phyloP scores from a whole-genome alignment of 2,329 filamentous ascomycete species.

The Trichophyton rubrum region DNA sequence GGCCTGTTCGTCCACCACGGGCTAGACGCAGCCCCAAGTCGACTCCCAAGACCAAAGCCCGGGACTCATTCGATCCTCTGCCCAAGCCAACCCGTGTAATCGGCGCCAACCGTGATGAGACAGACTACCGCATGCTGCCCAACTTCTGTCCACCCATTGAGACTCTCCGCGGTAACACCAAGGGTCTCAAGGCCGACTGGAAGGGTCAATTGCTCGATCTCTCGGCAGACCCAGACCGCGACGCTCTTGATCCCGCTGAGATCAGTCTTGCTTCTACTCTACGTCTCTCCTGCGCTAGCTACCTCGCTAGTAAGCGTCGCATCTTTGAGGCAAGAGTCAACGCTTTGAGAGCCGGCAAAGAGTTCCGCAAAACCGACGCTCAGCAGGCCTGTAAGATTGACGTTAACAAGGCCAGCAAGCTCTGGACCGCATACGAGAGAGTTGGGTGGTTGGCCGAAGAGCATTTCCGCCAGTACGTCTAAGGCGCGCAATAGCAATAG shows the following conservation, averaged over 20 bases:
- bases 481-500: background rate
- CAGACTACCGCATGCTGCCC: conserved; percentile 59
- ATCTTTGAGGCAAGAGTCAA: conserved; percentile 71
- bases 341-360: conserved; percentile 55
- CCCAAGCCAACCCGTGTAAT: conserved; percentile 34
- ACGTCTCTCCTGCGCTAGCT: conserved; percentile 73
- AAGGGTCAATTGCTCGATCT: conserved; percentile 71
- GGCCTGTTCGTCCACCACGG: conserved; percentile 15
- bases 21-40: conserved; percentile 31
- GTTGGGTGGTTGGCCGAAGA: conserved; percentile 65
- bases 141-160: conserved; percentile 60
- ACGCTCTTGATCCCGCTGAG: conserved; percentile 68
- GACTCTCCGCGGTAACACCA: conserved; percentile 53
- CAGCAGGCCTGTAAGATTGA: conserved; percentile 97
- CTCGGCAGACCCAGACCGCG: conserved; percentile 54
- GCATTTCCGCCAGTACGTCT: conserved; percentile 36
- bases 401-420: conserved; percentile 89
- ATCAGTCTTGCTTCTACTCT: conserved; percentile 62
- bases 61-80: conserved; percentile 28
- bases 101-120: conserved; percentile 63
- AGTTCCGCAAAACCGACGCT: conserved; percentile 88
- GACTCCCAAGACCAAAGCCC: conserved; percentile 29
- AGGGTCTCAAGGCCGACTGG: conserved; percentile 74
- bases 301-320: conserved; percentile 82
- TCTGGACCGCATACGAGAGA: conserved; percentile 80